A percentile compares a stretch with the other conserved stretches of the same genome.
Evolutionary conservation across 306 rosid species (phyloP).

Genomic region (Pterocarpus santalinus): DNA sequence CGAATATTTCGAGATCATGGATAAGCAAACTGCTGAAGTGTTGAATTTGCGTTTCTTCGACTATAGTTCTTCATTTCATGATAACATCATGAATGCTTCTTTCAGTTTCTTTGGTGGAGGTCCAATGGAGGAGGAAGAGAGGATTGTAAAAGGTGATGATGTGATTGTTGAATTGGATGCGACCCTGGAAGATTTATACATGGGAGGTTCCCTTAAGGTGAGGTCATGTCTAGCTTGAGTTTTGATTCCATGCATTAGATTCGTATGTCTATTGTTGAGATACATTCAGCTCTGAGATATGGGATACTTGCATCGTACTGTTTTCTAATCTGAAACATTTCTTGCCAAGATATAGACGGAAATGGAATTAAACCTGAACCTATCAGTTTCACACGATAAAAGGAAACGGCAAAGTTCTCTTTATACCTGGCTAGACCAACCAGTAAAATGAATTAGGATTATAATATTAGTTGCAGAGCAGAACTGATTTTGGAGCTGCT

Average conservation of each 20-base stretch:
- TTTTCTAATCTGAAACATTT: not conserved
- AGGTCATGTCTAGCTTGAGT: not conserved
- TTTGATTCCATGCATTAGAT: constrained; percentile 4
- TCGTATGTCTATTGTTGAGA: constrained; percentile 8
- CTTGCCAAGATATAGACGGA: not conserved
- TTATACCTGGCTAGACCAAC: not conserved
- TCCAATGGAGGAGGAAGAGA: constrained; percentile 72
- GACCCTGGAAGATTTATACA: constrained; percentile 72
- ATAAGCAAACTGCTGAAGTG: not conserved
- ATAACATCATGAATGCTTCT: constrained; percentile 10
- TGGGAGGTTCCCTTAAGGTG: constrained; percentile 87
- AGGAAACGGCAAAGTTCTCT: not conserved
- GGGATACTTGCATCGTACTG: not conserved
- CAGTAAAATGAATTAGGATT: not conserved
- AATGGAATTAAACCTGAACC: not conserved
- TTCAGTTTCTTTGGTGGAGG: constrained; percentile 78
- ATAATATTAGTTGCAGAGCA: not conserved
- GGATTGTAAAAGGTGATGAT: constrained; percentile 72
- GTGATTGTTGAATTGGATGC: constrained; percentile 77
- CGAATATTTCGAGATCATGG: not conserved
- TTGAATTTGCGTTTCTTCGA: constrained; percentile 1
- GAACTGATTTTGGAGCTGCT: not conserved
- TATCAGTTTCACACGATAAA: constrained; percentile 8
- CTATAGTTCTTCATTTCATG: constrained; percentile 17
- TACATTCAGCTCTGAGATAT: constrained; percentile 7